These are phyloP conservation scores for Elsinoe batatas DNA, from an alignment of 2,329 filamentous ascomycete species.

Conservation along the genomic window DNA sequence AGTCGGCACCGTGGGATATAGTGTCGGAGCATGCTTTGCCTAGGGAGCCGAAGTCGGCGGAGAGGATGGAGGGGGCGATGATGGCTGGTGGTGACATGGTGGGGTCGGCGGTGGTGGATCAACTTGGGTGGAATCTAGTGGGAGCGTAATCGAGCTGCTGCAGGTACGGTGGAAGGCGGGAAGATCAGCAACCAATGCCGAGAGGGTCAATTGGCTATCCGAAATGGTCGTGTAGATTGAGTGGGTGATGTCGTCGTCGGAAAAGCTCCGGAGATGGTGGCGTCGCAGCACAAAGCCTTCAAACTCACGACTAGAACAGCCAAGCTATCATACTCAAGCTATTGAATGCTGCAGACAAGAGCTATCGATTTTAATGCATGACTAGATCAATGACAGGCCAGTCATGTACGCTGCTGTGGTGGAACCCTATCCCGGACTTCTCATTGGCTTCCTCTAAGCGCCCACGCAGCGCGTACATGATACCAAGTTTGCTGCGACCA, in stretches of 20 bases:
- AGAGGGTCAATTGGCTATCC: conserved; percentile 31
- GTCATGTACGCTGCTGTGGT: neutral
- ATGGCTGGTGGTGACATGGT: conserved; percentile 83
- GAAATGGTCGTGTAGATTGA: neutral
- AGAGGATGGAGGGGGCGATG: conserved; percentile 96
- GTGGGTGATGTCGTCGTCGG: neutral
- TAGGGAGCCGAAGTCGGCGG: conserved; percentile 85
- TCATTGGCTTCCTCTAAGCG: conserved; percentile 11
- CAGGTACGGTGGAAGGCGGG: neutral
- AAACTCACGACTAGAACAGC: neutral
- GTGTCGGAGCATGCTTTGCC: conserved; percentile 79
- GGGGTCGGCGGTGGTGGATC: conserved; percentile 9
- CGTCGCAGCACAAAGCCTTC: neutral
- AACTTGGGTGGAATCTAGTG: too few species aligned
- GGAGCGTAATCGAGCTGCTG: neutral
- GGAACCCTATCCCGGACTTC: neutral
- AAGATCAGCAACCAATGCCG: conserved; percentile 51
- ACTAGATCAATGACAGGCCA: neutral
- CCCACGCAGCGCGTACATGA: conserved; percentile 8
- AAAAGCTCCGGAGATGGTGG: conserved; percentile 7
- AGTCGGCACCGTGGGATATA: conserved; percentile 79
- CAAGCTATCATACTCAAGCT: neutral
- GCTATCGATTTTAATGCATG: neutral
- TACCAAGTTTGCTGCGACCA: neutral
- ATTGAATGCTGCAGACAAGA: neutral